Evolutionary conservation across 2,329 filamentous ascomycete species (phyloP), one percentile per base, ranked within the genome.

Genomic region (Aspergillus ochraceoroseus): DNA sequence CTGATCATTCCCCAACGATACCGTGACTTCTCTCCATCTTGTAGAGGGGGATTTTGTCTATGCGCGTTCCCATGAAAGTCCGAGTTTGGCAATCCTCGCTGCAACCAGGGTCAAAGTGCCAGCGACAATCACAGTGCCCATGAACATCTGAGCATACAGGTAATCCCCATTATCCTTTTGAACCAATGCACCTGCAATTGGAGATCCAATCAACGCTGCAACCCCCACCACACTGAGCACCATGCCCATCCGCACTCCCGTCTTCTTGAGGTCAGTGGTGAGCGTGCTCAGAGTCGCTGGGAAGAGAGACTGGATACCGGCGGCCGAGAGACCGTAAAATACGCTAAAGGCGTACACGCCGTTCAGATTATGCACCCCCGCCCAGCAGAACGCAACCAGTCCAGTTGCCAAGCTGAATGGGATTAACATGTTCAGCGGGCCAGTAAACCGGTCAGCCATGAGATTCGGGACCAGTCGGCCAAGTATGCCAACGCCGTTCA

Each of bases 261-360:
- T 63, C 56, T 75, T 77, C 45, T 68, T 69, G 43, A 76, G 42
- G 52, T 79, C 72, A 0, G 66, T 67, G 0, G 72, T 76, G 42
- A 79, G 61, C 28, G 73, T 74, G 34, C 72, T 74, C 28, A 83
- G 53, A 0, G 74, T 76, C 0, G 80, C 78, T 0, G 83, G 82
- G 51, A 85, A 85, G 7, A 87, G 57, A 5, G 74, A 73, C 61
- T 85, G 82, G 32, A 85, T 75, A 0, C 72, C 79, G 0, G 79
- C 80, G 0, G 73, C 77, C 2, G 73, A 73, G 32, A 85, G 68
- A 1, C 84, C 84, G 54, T 83, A 85, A 41, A 82, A 69, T 0
- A 71, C 65, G 0, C 76, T 66, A 72, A 83, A 87, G 1, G 67
- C 70, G 53, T 83, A 85, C 18, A 86, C 63, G 0, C 73, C 72